Evolutionary conservation across 345 rosid genomes (phyloP), one percentile per base, ranked within the genome.

Genomic region (Sonneratia alba): DNA sequence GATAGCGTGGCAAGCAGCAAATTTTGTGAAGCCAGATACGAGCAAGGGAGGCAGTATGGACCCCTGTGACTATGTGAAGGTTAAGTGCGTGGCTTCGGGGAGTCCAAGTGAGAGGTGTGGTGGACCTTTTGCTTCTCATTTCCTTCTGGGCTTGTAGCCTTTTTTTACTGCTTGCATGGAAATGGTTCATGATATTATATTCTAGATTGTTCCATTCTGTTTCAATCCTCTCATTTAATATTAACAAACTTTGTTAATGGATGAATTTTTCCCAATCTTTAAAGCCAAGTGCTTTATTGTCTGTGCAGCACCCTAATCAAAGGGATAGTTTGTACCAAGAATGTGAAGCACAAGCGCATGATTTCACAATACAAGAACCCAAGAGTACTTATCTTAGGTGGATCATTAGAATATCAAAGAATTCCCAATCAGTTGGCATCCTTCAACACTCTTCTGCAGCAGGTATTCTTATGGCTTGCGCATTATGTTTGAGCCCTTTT

Each of bases 31-130:
- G 79, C 99, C 99, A 13, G 97, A 96, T 83, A 96, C 97, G 75
- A 89, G 97, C 82, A 86, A 80, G 74, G 99, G 98, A 36, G 99
- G 99, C 75, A 96, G 98, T 82, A 96, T 96, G 99, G 99, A 96
- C 82, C 99, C 99, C 5, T 89, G 77, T 70, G 81, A 96, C 74
- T 96, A 96, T 79, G 96, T 96, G 75, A 92, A 96, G 81, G 88
- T 96, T 67, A 96, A 96, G 77, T 96, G 99, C 78, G 84, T 96
- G 73, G 92, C 98, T 66, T 83, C 91, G 1, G 99, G 98, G 82
- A 86, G 74, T 70, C 96, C 91, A 80, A 83, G 73, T 59, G 96
- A 90, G 69, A 96, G 99, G 99, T 96, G 88, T 68, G 98, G 99
- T 95, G 89, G 70, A 43, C 7, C 69, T 70, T 59, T 67, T 74